Evolutionary conservation across 441 rosid genomes (phyloP), one percentile per base, ranked within the genome.

Genomic region (Gossypium gossypioides): DNA sequence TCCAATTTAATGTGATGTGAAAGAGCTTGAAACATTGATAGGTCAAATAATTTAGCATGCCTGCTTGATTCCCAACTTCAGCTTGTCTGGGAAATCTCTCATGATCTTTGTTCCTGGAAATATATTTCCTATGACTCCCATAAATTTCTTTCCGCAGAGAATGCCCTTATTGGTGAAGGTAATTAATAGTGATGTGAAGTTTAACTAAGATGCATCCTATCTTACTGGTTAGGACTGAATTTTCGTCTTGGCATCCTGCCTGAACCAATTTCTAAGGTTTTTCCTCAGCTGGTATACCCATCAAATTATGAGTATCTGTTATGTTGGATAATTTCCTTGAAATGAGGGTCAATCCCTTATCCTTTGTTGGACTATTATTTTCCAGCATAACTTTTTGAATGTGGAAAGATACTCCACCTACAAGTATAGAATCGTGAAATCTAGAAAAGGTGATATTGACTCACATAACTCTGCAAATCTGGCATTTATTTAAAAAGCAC

Each of bases 141-240:
- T 68, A 51, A 15, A 50, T 19, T 32, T 32, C 72, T 69, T 34
- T 52, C 29, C 1, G 62, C 50, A 32, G 51, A 54, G 51, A 52
- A 29, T 52, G 59, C 32, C 13, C 51, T 55, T 25, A 29, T 9
- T 54, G 19, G 7, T 21, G 34, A 24, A 10, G 60, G 15, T 27
- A 69, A 52, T 54, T 69, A n/a, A 34, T 29, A 32, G 32, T 54
- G 24, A 34, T 34, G 21, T 54, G 72, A 3, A 54, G 15, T 50
- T 50, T 50, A 29, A 21, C 21, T 69, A 69, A 34, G 72, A 54
- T 69, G 62, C 51, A 34, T 15, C 3, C 29, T 48, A 25, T 68
- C 59, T 27, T 68, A 34, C 34, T 12, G 32, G 4, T 55, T 32
- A 69, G 56, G 62, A 61, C 72, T 54, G 72, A 69, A 51, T 29